Conservation (phyloP, 2,329 filamentous ascomycete genomes). For the Neocatenulostroma microsporum region DNA sequence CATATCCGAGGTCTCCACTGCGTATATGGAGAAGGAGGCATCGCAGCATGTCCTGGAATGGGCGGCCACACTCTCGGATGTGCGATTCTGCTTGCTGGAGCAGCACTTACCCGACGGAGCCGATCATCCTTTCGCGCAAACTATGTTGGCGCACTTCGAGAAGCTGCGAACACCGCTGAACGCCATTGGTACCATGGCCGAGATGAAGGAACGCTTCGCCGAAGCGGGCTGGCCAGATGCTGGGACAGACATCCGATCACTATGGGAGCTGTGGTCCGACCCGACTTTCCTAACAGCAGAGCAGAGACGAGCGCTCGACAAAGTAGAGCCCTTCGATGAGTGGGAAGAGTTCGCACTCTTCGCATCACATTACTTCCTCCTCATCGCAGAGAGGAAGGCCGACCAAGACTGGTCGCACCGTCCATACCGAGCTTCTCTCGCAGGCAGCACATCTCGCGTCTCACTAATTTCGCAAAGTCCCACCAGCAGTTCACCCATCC, state of each 20-base stretch:
- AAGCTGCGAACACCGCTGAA: slow-evolving; percentile 74
- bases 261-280: slow-evolving; percentile 79
- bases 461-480: slow-evolving; percentile 5
- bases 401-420: slow-evolving; percentile 20
- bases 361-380: slow-evolving; percentile 72
- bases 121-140: slow-evolving; percentile 73
- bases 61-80: slow-evolving; percentile 63
- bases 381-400: slow-evolving; percentile 51
- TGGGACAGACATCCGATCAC: slow-evolving; percentile 52
- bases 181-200: slow-evolving; percentile 55
- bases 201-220: slow-evolving; percentile 62
- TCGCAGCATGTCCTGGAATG: slow-evolving; percentile 70
- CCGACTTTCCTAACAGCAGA: slow-evolving; percentile 54
- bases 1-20: slow-evolving; percentile 81
- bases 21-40: slow-evolving; percentile 71
- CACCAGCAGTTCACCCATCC: slow-evolving; percentile 2
- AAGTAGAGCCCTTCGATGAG: slow-evolving; percentile 80
- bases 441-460: slow-evolving; percentile 8
- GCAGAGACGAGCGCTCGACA: slow-evolving; percentile 57
- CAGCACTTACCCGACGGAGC: slow-evolving; percentile 74
- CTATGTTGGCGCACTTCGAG: slow-evolving; percentile 76
- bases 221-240: slow-evolving; percentile 56
- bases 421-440: slow-evolving; percentile 17
- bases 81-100: slow-evolving; percentile 78
- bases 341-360: slow-evolving; percentile 93